Conservation (phyloP, 148 eudicot species). For the Fallopia convolvulus region DNA sequence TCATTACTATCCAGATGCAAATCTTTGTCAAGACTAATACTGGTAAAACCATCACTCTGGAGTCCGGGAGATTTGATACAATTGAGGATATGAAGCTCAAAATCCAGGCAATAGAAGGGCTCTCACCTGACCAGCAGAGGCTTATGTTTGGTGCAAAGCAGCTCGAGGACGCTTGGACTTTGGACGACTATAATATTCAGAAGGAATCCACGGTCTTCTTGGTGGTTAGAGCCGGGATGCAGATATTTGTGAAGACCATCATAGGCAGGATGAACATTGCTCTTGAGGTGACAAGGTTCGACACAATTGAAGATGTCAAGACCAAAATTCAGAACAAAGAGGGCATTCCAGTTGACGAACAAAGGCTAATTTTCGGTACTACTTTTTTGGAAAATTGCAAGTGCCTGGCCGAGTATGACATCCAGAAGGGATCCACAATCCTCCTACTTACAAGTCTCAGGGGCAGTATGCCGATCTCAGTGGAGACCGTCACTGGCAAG, state of each 20-base stretch:
- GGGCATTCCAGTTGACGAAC: constrained; percentile 15
- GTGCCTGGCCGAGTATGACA: constrained; percentile 16
- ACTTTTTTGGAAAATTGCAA: constrained; percentile 17
- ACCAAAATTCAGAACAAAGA: constrained; percentile 18
- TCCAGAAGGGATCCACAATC: constrained; percentile 18
- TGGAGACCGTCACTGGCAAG: constrained; percentile 18
- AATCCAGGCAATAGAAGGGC: too few relatives aligned
- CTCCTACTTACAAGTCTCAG: constrained; percentile 10
- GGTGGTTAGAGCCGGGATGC: background rate
- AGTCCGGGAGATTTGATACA: too few relatives aligned
- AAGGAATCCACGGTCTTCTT: too few relatives aligned
- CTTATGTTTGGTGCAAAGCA: too few relatives aligned
- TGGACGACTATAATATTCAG: too few relatives aligned
- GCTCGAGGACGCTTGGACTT: too few relatives aligned
- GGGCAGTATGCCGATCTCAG: constrained; percentile 19
- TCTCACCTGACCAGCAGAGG: too few relatives aligned
- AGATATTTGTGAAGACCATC: background rate
- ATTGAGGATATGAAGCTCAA: too few relatives aligned
- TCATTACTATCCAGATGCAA: background rate
- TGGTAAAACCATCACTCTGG: too few relatives aligned
- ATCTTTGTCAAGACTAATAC: background rate
- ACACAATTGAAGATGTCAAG: constrained; percentile 22
- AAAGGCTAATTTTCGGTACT: constrained; percentile 16
- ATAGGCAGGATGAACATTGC: background rate
- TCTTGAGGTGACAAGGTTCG: background rate